Base-by-base conservation (phyloP, 306 rosid species). In the Vicia villosa region DNA sequence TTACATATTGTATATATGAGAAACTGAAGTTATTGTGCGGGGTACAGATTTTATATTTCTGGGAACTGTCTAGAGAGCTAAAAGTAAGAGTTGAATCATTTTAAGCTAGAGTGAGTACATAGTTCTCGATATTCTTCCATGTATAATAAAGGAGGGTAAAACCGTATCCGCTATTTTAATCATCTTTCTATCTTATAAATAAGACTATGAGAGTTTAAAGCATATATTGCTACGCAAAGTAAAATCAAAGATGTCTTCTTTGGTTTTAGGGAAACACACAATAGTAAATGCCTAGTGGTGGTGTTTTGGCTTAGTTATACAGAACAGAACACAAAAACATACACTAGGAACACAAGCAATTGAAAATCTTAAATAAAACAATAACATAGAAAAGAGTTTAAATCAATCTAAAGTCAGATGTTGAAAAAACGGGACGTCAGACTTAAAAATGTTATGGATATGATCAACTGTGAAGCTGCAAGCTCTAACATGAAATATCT, bases 361-460 rank as follows among this genome's bases (percentile, higher is more conserved):
- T 30, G 45, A 55, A 62, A 64, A 38, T 38, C 58, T 69, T 5
- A 63, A 63, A 47, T 26, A 56, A 68, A 74, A 17, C 65, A 21
- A 32, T 34, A 70, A 70, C 17, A 50, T 46, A 19, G 15, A 65
- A 49, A 47, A 38, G 56, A 45, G 56, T 37, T 34, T 34, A 61
- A 59, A 71, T 24, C 63, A 70, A 66, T 52, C 47, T 24, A 22
- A 57, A 41, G 55, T 65, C 47, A 50, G 58, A 16, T 36, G 30
- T 49, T 42, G 55, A 45, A 26, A 46, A 52, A 36, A 73, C 10
- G 19, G 52, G 56, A 66, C 32, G 51, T 42, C 47, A 19, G 21
- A 72, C 43, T 65, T 66, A 17, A 20, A 57, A 65, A 64, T 12
- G 63, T 12, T 5, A 5, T 52, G 63, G 54, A 66, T 66, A 21